Percentiles rank a stretch among this genome's conserved stretches.
These are phyloP conservation scores for Vitis hybrid DNA, from an alignment of 177 flowering plant genomes.

Conservation along the genomic window DNA sequence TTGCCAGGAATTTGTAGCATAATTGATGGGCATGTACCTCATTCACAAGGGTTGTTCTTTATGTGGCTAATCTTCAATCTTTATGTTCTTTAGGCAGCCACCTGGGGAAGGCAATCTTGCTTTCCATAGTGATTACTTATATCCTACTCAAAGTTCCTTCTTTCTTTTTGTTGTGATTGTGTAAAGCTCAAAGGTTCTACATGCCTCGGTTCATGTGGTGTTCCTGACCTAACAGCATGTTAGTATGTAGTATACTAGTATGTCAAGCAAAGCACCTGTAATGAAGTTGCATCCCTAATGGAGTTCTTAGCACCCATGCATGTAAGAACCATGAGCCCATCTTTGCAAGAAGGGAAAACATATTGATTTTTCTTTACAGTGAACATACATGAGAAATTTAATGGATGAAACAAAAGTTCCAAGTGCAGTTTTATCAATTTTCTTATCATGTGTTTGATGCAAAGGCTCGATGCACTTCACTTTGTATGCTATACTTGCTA, in stretches of 20 bases:
- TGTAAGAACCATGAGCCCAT: not conserved
- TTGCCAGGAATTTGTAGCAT: too few species aligned
- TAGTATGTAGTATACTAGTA: too few species aligned
- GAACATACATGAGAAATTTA: not conserved
- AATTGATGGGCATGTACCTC: too few species aligned
- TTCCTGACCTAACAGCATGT: not conserved
- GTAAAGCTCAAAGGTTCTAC: not conserved
- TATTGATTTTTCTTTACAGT: not conserved
- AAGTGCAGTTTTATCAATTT: not conserved
- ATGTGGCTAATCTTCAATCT: too few species aligned
- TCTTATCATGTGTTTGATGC: not conserved
- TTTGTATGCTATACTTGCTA: not conserved
- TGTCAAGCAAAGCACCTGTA: too few species aligned
- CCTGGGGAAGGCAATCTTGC: too few species aligned
- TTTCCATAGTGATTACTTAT: too few species aligned
- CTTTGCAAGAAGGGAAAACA: not conserved
- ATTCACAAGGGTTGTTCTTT: too few species aligned
- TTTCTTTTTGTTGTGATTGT: not conserved
- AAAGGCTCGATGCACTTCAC: not conserved
- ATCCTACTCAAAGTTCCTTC: too few species aligned
- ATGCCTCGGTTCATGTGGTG: not conserved
- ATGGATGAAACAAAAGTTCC: not conserved
- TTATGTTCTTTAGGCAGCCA: too few species aligned
- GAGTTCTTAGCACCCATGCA: not conserved
- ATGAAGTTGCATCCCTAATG: too few species aligned